These are phyloP conservation scores for Scytalidium lignicola DNA, from an alignment of 2,329 filamentous ascomycete species.

Conservation along the genomic window DNA sequence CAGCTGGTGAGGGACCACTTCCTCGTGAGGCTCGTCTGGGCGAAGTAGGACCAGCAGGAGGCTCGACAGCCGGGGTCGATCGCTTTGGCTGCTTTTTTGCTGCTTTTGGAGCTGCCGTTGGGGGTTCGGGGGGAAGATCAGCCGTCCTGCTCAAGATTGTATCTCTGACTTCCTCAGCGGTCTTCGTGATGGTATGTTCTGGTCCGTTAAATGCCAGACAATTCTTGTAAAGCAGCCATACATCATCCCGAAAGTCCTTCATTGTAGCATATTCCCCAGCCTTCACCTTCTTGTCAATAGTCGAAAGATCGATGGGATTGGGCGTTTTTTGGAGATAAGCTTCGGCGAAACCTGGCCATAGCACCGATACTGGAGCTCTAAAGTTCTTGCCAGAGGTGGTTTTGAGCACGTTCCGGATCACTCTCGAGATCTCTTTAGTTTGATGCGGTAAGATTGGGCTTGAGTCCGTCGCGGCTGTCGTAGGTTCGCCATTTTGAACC, in stretches of 20 bases:
- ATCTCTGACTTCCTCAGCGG: conserved; percentile 50
- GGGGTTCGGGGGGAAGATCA: conserved; percentile 39
- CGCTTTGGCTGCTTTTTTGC: conserved; percentile 54
- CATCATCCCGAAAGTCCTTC: conserved; percentile 68
- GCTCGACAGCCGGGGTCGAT: conserved; percentile 32
- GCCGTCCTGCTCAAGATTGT: conserved; percentile 53
- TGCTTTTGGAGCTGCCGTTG: conserved; percentile 50
- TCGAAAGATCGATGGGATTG: conserved; percentile 77
- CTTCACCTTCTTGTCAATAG: conserved; percentile 77
- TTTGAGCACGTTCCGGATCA: conserved; percentile 75
- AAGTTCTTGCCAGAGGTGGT: conserved; percentile 76
- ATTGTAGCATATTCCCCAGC: conserved; percentile 59
- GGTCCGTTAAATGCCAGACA: conserved; percentile 77
- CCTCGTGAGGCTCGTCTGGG: conserved; percentile 33
- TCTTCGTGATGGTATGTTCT: conserved; percentile 64
- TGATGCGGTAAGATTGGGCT: conserved; percentile 50
- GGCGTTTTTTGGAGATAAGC: conserved; percentile 66
- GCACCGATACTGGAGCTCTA: conserved; percentile 67
- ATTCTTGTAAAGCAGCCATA: conserved; percentile 76
- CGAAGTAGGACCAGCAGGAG: conserved; percentile 25
- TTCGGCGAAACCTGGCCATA: conserved; percentile 71
- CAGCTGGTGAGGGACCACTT: conserved; percentile 24
- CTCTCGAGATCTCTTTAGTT: conserved; percentile 56
- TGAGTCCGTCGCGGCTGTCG: conserved; percentile 3
- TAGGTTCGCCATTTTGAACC: conserved; percentile 16